Evolutionary conservation across 495 filamentous ascomycete species (phyloP).

Genomic region (Lindgomyces ingoldianus): DNA sequence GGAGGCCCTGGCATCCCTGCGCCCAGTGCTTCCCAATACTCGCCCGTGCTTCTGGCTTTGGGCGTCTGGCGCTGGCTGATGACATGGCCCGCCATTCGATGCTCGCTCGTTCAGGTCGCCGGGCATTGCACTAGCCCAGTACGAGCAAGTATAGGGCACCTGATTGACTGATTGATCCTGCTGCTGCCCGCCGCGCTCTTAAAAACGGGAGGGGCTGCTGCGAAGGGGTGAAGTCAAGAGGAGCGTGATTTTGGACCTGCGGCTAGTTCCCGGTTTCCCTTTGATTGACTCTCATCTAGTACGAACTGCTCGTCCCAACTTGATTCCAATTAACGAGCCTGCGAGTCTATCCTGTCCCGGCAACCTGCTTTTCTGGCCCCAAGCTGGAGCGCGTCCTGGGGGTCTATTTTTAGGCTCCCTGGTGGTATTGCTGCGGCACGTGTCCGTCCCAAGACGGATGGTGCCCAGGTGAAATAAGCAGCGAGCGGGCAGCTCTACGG

Average conservation of each 20-base stretch:
- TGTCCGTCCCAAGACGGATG: slow-evolving; percentile 30
- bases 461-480: slow-evolving; percentile 30
- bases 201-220: slow-evolving; percentile 24
- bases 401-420: slow-evolving; percentile 10
- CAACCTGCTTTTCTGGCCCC: slow-evolving; percentile 30
- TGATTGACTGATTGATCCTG: slow-evolving; percentile 26
- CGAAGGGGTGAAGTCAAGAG: neutral
- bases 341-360: slow-evolving; percentile 11
- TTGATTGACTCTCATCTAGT: slow-evolving; percentile 17
- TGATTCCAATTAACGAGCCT: slow-evolving; percentile 7
- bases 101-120: slow-evolving; percentile 17
- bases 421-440: slow-evolving; percentile 35
- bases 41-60: slow-evolving; percentile 8
- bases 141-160: slow-evolving; percentile 27
- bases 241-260: neutral
- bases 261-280: slow-evolving; percentile 16
- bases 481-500: slow-evolving; percentile 4
- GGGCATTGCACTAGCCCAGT: slow-evolving; percentile 31
- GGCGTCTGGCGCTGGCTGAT: neutral
- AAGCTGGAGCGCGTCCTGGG: neutral
- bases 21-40: slow-evolving; percentile 20
- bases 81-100: neutral
- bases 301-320: slow-evolving; percentile 13
- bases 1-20: slow-evolving; percentile 8
- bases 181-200: neutral